These are phyloP conservation scores for Xylaria polymorpha DNA, from an alignment of 2,329 filamentous ascomycete genomes.

Conservation along the genomic window DNA sequence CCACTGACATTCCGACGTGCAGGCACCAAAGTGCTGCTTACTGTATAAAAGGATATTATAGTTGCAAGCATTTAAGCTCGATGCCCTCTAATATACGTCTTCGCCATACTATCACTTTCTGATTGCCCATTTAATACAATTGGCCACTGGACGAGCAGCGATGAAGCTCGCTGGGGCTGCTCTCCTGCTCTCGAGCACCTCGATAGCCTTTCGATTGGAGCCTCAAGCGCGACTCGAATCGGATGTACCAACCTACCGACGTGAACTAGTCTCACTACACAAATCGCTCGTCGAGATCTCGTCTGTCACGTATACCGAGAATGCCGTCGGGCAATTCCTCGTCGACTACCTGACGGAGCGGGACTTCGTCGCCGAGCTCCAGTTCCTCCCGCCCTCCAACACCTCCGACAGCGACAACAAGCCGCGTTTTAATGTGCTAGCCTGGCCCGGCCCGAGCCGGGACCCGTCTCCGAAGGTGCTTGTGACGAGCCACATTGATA, in stretches of 20 bases:
- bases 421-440: slow-evolving; percentile 79
- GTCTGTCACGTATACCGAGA: slow-evolving; percentile 78
- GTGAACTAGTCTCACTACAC: slow-evolving; percentile 76
- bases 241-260: slow-evolving; percentile 55
- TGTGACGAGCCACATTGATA: slow-evolving; percentile 86
- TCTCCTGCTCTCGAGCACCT: slow-evolving; percentile 27
- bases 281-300: slow-evolving; percentile 78
- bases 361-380: slow-evolving; percentile 58
- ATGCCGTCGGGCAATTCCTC: slow-evolving; percentile 75
- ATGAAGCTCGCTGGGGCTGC: slow-evolving; percentile 33
- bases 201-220: slow-evolving; percentile 5
- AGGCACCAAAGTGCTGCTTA: neutral
- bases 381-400: slow-evolving; percentile 55
- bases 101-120: neutral
- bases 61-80: neutral
- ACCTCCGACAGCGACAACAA: slow-evolving; percentile 44
- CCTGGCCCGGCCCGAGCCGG: slow-evolving; percentile 66
- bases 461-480: slow-evolving; percentile 68
- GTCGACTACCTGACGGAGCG: slow-evolving; percentile 69
- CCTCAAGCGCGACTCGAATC: slow-evolving; percentile 9
- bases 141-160: neutral
- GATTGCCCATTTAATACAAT: neutral
- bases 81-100: neutral
- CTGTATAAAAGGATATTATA: neutral
- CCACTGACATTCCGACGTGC: neutral